Percentiles rank a stretch among this genome's conserved stretches.
Evolutionary conservation across 202 grass and related monocot species (phyloP).

Genomic region (Elaeis oleifera): DNA sequence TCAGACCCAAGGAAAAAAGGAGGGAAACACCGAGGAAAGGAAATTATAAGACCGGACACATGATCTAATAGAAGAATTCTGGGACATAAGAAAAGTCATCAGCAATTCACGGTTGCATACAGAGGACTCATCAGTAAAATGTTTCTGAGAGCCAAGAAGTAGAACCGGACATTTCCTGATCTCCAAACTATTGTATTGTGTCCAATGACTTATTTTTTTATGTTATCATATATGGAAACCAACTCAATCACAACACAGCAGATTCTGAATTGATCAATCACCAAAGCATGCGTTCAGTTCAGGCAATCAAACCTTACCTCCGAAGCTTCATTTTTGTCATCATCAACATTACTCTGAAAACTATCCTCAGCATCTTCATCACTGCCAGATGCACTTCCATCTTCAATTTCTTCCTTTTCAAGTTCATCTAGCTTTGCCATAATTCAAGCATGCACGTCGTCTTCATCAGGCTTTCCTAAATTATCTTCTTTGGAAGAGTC

Average conservation of each 20-base stretch:
- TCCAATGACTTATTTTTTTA: conserved; percentile 25
- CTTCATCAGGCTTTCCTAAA: conserved; percentile 32
- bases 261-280: background rate
- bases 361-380: conserved; percentile 7
- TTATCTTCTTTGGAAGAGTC: conserved; percentile 17
- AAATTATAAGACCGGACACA: too few species aligned
- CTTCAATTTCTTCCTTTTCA: conserved; percentile 62
- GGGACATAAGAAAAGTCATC: too few species aligned
- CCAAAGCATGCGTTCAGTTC: conserved; percentile 1
- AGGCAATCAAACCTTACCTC: conserved; percentile 26
- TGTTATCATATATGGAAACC: background rate
- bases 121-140: conserved; percentile 20
- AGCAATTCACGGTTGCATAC: conserved; percentile 17
- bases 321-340: conserved; percentile 23
- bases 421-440: conserved; percentile 74
- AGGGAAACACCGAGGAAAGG: too few species aligned
- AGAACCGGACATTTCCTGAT: conserved; percentile 18
- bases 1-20: too few species aligned
- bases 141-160: conserved; percentile 27
- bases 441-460: conserved; percentile 52
- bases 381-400: conserved; percentile 41
- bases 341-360: conserved; percentile 9
- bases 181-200: conserved; percentile 30
- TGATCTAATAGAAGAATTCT: too few species aligned
- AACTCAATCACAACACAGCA: background rate